phyloP scores from a whole-genome alignment of 495 filamentous ascomycete genomes.

The Penicillium salamii region DNA sequence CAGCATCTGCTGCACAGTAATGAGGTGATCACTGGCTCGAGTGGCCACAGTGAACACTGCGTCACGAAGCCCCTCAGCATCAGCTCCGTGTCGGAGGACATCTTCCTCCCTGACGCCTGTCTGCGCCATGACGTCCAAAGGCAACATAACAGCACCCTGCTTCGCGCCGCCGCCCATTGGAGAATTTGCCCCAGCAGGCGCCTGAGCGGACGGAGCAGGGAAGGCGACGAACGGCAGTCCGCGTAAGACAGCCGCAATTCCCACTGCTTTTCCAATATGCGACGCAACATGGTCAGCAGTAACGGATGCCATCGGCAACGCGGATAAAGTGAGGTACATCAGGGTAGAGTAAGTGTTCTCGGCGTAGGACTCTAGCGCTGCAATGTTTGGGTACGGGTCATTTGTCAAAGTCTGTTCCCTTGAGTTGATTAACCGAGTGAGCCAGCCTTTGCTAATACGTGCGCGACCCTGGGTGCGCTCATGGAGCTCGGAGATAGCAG shows the following conservation, averaged over 20 bases:
- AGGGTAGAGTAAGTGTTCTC: slow-evolving; percentile 92
- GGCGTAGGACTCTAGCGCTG: slow-evolving; percentile 78
- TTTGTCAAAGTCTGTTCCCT: slow-evolving; percentile 83
- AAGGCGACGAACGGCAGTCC: slow-evolving; percentile 84
- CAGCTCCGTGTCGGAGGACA: slow-evolving; percentile 72
- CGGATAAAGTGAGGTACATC: slow-evolving; percentile 82
- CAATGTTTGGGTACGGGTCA: slow-evolving; percentile 70
- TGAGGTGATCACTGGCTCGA: slow-evolving; percentile 88
- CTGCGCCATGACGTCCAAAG: slow-evolving; percentile 86
- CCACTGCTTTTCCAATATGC: slow-evolving; percentile 90
- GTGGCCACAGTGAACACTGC: slow-evolving; percentile 92
- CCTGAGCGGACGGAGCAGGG: slow-evolving; percentile 59
- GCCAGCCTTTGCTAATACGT: slow-evolving; percentile 74
- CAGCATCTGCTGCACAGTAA: slow-evolving; percentile 90
- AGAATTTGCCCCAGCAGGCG: slow-evolving; percentile 36
- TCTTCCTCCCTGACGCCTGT: slow-evolving; percentile 80
- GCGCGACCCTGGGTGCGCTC: slow-evolving; percentile 50
- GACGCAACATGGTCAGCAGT: slow-evolving; percentile 90
- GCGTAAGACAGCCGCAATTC: slow-evolving; percentile 78
- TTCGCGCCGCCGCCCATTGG: slow-evolving; percentile 28
- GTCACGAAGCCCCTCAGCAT: slow-evolving; percentile 76
- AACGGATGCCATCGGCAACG: slow-evolving; percentile 70
- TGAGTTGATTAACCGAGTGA: slow-evolving; percentile 71
- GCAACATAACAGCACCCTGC: slow-evolving; percentile 71
- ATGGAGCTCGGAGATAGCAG: slow-evolving; percentile 62